Evolutionary conservation across 805 yeast genomes (phyloP).

Genomic region (Starmerella kuoi): DNA sequence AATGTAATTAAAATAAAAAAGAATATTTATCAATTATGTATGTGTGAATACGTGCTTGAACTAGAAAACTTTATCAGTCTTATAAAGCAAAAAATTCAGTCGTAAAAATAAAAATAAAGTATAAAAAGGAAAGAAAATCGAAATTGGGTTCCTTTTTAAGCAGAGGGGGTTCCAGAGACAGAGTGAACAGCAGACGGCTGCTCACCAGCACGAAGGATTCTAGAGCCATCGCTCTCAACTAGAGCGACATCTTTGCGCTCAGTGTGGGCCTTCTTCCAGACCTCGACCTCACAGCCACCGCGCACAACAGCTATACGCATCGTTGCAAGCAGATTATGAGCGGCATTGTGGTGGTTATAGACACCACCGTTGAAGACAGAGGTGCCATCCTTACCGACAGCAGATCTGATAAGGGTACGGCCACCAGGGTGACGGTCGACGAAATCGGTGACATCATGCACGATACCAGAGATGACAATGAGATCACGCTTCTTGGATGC

Average conservation of each 20-base stretch:
- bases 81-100: too few relatives aligned
- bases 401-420: slow-evolving; percentile 56
- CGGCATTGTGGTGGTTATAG: slow-evolving; percentile 85
- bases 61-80: too few relatives aligned
- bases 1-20: too few relatives aligned
- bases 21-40: too few relatives aligned
- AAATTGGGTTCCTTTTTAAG: too few relatives aligned
- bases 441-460: slow-evolving; percentile 86
- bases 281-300: slow-evolving; percentile 68
- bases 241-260: slow-evolving; percentile 54
- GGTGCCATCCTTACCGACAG: slow-evolving; percentile 88
- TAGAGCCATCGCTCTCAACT: slow-evolving; percentile 43
- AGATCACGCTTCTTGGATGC: slow-evolving; percentile 46
- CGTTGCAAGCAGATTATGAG: slow-evolving; percentile 77
- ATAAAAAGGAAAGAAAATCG: too few relatives aligned
- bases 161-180: slow-evolving; percentile 23
- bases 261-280: slow-evolving; percentile 62
- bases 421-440: slow-evolving; percentile 94
- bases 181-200: slow-evolving; percentile 37
- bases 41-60: too few relatives aligned
- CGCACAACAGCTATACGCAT: slow-evolving; percentile 85
- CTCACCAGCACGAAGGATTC: slow-evolving; percentile 48
- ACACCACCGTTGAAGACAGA: slow-evolving; percentile 93
- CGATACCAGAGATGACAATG: slow-evolving; percentile 78
- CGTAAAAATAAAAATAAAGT: too few relatives aligned